These are phyloP conservation scores for Thelonectria blattea DNA, from an alignment of 2,329 filamentous ascomycete species.

Conservation along the genomic window DNA sequence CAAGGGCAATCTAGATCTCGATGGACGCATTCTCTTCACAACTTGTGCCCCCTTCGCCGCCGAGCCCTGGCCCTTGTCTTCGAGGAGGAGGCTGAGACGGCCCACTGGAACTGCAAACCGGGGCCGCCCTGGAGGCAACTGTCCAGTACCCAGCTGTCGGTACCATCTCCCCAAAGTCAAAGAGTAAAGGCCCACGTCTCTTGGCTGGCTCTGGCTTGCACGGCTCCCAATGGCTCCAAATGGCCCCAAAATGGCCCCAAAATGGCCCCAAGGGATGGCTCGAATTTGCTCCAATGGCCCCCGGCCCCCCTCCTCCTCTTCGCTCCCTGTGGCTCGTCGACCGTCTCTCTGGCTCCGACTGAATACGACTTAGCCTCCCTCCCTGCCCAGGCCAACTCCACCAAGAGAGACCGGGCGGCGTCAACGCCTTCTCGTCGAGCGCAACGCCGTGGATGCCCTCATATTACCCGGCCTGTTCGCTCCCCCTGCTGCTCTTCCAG, in stretches of 20 bases:
- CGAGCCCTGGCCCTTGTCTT: constrained; percentile 12
- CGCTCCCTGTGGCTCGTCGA: constrained; percentile 13
- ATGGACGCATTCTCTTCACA: neutral
- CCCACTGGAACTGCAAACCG: constrained; percentile 28
- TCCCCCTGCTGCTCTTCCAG: constrained; percentile 24
- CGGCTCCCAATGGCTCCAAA: neutral
- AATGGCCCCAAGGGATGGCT: no score
- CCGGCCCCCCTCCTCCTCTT: constrained; percentile 1
- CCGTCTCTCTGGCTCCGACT: constrained; percentile 19
- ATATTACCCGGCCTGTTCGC: constrained; percentile 36
- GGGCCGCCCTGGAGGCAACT: constrained; percentile 29
- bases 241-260: no score
- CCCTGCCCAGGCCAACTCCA: constrained; percentile 30
- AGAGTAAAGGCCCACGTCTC: constrained; percentile 9
- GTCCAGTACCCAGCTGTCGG: constrained; percentile 37
- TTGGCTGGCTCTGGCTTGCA: neutral
- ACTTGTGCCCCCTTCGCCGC: neutral
- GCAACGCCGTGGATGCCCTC: constrained; percentile 40
- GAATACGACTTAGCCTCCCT: constrained; percentile 26
- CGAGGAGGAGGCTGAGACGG: constrained; percentile 17
- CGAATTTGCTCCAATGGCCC: neutral
- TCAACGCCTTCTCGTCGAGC: constrained; percentile 38
- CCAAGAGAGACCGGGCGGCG: constrained; percentile 35
- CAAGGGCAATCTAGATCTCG: constrained; percentile 18
- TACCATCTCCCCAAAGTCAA: constrained; percentile 22